Conservation (phyloP, 768 basidiomycete species). For the Suillus plorans region DNA sequence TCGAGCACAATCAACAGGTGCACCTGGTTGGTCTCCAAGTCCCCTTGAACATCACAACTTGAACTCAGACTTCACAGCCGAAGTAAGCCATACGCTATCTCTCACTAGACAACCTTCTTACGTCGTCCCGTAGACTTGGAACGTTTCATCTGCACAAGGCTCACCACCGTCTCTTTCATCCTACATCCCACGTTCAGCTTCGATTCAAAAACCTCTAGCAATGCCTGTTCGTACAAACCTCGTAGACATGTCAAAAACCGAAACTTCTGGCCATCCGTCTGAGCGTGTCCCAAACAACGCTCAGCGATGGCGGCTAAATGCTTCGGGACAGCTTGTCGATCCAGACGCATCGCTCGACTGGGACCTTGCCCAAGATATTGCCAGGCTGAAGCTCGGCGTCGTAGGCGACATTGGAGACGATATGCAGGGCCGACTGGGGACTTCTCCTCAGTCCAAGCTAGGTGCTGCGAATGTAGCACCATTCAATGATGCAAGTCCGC, state of each 20-base stretch:
- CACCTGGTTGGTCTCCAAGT: slow-evolving; percentile 48
- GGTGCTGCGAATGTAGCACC: slow-evolving; percentile 51
- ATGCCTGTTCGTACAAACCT: slow-evolving; percentile 50
- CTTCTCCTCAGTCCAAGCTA: slow-evolving; percentile 67
- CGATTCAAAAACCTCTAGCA: slow-evolving; percentile 39
- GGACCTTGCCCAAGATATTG: slow-evolving; percentile 74
- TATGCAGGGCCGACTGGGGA: slow-evolving; percentile 52
- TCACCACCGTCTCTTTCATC: slow-evolving; percentile 35
- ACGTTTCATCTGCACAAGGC: slow-evolving; percentile 40
- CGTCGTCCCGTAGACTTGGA: slow-evolving; percentile 44
- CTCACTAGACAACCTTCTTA: slow-evolving; percentile 20
- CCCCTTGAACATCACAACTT: slow-evolving; percentile 38
- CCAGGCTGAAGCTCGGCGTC: slow-evolving; percentile 66
- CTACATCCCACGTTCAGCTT: slow-evolving; percentile 29
- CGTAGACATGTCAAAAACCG: slow-evolving; percentile 21
- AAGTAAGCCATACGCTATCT: slow-evolving; percentile 39
- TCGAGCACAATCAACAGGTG: slow-evolving; percentile 31
- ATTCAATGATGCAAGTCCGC: slow-evolving; percentile 64
- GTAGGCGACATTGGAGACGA: slow-evolving; percentile 52
- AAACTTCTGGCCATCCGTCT: slow-evolving; percentile 28
- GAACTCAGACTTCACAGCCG: slow-evolving; percentile 31
- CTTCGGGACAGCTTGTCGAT: slow-evolving; percentile 61
- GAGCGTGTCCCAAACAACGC: slow-evolving; percentile 39
- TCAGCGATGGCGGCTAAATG: slow-evolving; percentile 65
- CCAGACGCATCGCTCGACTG: slow-evolving; percentile 55